Evolutionary conservation across 345 rosid species (phyloP), one percentile per base, ranked within the genome.

Genomic region (Aquilaria yunnanensis): DNA sequence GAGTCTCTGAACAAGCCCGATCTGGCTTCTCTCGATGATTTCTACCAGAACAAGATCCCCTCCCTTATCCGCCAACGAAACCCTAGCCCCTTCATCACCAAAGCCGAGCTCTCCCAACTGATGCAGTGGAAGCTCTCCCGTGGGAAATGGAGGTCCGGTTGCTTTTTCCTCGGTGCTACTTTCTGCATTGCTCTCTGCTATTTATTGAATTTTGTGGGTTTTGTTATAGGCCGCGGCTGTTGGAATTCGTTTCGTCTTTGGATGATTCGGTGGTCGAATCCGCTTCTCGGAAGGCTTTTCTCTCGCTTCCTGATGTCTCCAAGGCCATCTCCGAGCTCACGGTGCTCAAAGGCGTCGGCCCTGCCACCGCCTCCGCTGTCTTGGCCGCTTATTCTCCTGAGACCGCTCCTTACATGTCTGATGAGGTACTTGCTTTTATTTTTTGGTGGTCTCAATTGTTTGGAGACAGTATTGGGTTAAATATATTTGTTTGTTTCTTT

Each of bases 121-220:
- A 83, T 93, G 94, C 80, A 71, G 57, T 93, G 98, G 98, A 93
- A 93, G 74, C 97, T 90, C 72, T 72, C 94, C 23, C 97, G 98
- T 37, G 96, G 97, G 1, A 93, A 93, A 66, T 93, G 97, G 97
- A 78, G 96, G 93, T 86, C 48, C 46, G 14, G 10, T 5, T 16
- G 7, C 12, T 16, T 1, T 31, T 14, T 37, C 14, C 30, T 11
- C 33, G 8, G 2, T 6, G 12, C 14, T 59, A 16, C 59, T 59
- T 56, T 57, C 14, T 54, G 41, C 47, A 52, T n/a, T 41, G 33
- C 9, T 37, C 10, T 2, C 12, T 4, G 47, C n/a, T 14, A n/a
- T 46, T 53, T 0, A 16, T 52, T 37, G 43, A 12, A 14, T 29
- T 11, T 8, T 46, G 11, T 16, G 53, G 59, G 37, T 31, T 41